Conservation (phyloP, 1,284 basidiomycete genomes). For the Puccinia triticina region DNA sequence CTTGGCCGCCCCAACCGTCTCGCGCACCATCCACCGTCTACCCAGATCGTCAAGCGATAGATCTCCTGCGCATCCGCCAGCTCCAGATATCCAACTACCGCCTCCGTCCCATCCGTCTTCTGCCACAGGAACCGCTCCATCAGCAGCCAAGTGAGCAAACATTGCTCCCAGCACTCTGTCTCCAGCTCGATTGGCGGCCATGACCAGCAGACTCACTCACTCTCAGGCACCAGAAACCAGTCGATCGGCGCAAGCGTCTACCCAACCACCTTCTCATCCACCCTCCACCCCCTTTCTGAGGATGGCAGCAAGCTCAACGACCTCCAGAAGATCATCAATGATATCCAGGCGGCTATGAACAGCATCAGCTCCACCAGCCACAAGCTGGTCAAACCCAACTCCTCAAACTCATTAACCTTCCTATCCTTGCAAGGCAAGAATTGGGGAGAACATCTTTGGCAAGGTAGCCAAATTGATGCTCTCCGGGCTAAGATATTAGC, state of each 20-base stretch:
- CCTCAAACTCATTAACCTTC: slow-evolving; percentile 5
- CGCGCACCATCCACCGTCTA: slow-evolving; percentile 32
- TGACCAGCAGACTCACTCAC: background rate
- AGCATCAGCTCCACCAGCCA: background rate
- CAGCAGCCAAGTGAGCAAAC: slow-evolving; percentile 7
- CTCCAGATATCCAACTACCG: slow-evolving; percentile 28
- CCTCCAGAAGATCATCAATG: slow-evolving; percentile 31
- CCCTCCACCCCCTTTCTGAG: slow-evolving; percentile 24
- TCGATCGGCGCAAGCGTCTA: slow-evolving; percentile 30
- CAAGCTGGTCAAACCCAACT: background rate
- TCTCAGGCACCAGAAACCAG: background rate
- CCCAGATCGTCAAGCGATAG: slow-evolving; percentile 5
- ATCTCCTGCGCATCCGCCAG: slow-evolving; percentile 51
- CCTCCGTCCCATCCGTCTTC: slow-evolving; percentile 9
- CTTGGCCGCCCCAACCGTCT: background rate
- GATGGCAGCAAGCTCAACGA: slow-evolving; percentile 37
- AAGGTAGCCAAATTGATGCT: slow-evolving; percentile 85
- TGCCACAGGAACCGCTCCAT: slow-evolving; percentile 5
- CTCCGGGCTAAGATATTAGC: slow-evolving; percentile 87
- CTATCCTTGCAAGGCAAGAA: slow-evolving; percentile 67
- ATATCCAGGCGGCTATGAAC: slow-evolving; percentile 46
- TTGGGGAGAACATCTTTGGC: slow-evolving; percentile 88
- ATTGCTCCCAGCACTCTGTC: slow-evolving; percentile 8
- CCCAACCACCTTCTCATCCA: slow-evolving; percentile 27
- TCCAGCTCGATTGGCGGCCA: background rate